Base-by-base conservation (phyloP, 2,329 filamentous ascomycete genomes). In the Ceratocystis smalleyi region DNA sequence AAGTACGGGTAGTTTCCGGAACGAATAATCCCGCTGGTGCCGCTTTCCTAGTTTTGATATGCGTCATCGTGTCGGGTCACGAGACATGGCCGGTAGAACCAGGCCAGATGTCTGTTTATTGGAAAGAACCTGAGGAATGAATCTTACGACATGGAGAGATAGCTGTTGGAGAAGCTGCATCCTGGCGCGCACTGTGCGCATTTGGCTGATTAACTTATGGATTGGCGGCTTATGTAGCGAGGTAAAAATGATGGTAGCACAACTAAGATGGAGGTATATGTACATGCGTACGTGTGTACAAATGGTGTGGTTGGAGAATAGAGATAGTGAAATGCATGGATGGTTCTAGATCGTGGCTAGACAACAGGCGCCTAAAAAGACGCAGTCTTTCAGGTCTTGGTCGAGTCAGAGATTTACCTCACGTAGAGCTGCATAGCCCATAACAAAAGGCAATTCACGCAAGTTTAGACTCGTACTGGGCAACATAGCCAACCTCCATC, bases 401-500 rank as follows among this genome's bases (percentile, higher is more conserved):
- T 40, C 45, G 19, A 47, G 10, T 19, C 5, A 19, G 5, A 47
- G 17, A 47, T 47, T 47, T 22, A 19, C 24, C 47, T 15, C 7
- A 10, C 1, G 15, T 10, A 40, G 10, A 40, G 10, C 35, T 15
- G 3, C 12, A 4, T 40, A 40, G 10, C 35, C 35, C 4, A 15
- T 15, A 5, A 40, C 15, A 40, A 12, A 40, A 40, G 4, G 35
- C 35, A 40, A 3, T 40, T 40, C 35, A 40, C 7, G 59, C 59
- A 24, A 57, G 51, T 7, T 24, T 57, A 17, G 63, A 61, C 62
- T 66, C 62, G 43, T 70, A 70, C 19, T 70, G 69, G 19, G 68
- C 69, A 59, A 69, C 68, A 43, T 70, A 70, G 19, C 61, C 69
- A 15, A 69, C 67, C 61, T 70, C 69, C 69, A 70, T 68, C 65